phyloP scores from a whole-genome alignment of 139 green algal genomes.

The Volvox africanus region DNA sequence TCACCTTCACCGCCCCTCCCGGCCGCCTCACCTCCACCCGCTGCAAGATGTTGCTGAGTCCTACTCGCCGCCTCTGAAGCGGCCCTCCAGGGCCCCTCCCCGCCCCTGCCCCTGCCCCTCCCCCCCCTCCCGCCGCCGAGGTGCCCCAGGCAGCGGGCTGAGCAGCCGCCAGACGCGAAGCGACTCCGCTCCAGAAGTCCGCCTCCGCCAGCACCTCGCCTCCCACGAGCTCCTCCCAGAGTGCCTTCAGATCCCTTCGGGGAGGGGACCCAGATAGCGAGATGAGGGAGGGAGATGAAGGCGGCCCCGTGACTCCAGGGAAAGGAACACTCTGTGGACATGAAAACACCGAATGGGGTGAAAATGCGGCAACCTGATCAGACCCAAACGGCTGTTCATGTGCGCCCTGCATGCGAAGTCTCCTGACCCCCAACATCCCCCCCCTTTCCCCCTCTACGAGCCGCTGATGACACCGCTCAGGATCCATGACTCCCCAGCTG shows the following conservation, averaged over 20 bases:
- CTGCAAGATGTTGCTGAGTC: conserved; percentile 42
- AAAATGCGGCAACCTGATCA: too few relatives aligned
- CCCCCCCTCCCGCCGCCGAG: background rate
- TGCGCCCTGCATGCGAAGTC: too few relatives aligned
- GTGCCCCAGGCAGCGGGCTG: conserved; percentile 2
- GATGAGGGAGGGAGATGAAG: background rate
- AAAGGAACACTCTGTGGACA: too few relatives aligned
- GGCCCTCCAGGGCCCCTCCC: background rate
- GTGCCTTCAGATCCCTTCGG: conserved; percentile 8
- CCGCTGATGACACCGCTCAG: too few relatives aligned
- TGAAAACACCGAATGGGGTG: too few relatives aligned
- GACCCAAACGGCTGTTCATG: too few relatives aligned
- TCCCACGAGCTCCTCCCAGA: conserved; percentile 30
- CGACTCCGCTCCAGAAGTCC: conserved; percentile 32
- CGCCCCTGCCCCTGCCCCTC: background rate
- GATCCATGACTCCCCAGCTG: too few relatives aligned
- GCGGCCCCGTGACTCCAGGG: background rate
- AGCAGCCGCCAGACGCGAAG: background rate
- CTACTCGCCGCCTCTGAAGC: background rate
- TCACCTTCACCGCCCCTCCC: too few relatives aligned
- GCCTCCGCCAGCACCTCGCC: conserved; percentile 2
- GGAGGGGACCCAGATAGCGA: background rate
- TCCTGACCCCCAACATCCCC: too few relatives aligned
- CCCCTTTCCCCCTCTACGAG: too few relatives aligned
- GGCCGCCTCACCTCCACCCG: conserved; percentile 12